Base-by-base conservation (phyloP, 768 basidiomycete species). In the Psilocybe azurescens region DNA sequence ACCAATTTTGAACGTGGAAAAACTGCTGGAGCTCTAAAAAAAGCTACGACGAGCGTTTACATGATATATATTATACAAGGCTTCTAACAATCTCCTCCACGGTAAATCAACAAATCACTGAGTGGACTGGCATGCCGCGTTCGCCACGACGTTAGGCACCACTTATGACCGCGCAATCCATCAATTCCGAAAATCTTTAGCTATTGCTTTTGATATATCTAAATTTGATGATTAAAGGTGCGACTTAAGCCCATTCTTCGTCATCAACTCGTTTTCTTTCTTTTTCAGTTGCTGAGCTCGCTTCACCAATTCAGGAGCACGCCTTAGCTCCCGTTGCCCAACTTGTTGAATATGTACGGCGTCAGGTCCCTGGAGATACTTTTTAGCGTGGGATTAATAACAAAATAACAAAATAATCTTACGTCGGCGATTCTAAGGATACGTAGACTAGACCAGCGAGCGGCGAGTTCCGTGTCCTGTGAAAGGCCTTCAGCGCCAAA, bases 401-500 rank as follows among this genome's bases (percentile, higher is more conserved):
- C 51, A 24, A 51, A 28, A n/a, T 50, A 61, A 44, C 33, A 60
- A 49, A 62, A 2, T 8, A 53, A 44, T 24, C 88, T 59, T 72
- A 93, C 93, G 74, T 94, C 93, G 59, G 93, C 93, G 67, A 94
- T 83, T 32, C 97, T 87, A 20, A 99, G 83, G 0, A 96, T 97
- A 57, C 97, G 85, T 65, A 98, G 73, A 8, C 85, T 83, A 29
- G 94, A 91, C 82, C 88, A 98, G 61, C 84, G 82, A 53, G 75
- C 70, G 0, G 97, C 95, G 36, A 99, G 85, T 20, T 87, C 86
- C 33, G 89, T 89, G 69, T 99, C 97, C 76, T 97, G 94, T 24
- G 86, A 92, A 49, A 99, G 78, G 38, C 97, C 97, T 75, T 98
- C 97, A n/a, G 95, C 97, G 56, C 97, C 97, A 69, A 91, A 95